Evolutionary conservation across 495 filamentous ascomycete species (phyloP), one percentile per base, ranked within the genome.

Genomic region (Penicillium desertorum): DNA sequence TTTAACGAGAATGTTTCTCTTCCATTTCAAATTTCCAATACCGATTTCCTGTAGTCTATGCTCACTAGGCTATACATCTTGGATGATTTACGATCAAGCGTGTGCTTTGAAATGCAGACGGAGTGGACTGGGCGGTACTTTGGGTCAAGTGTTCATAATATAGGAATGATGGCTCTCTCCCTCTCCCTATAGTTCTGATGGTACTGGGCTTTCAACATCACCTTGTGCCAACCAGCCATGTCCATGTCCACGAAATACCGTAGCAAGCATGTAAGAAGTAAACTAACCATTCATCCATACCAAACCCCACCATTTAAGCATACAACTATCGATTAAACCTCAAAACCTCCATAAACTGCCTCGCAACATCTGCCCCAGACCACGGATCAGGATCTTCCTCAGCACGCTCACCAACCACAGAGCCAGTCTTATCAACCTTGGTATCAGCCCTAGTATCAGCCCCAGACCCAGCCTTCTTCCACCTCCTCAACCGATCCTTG

Each of bases 301-400:
- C 14, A 41, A 29, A 19, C 0, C 10, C 6, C 7, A 29, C 32
- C 22, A 16, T 9, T 25, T 29, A 8, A 23, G 14, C 10, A 41
- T 32, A 29, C 32, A 17, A 16, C 16, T 58, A 78, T 43, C 77
- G 72, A 60, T 78, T 77, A 51, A 78, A 78, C 42, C 77, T 65
- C 51, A 77, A 65, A 34, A 77, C 73, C 65, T 78, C 76, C 77
- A 77, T 76, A 57, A 73, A 78, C 58, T 79, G 76, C 56, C 75
- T 74, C 16, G 76, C 76, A 57, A 76, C 55, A 71, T 79, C 76
- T 23, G 69, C 67, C 4, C 75, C 76, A 48, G 73, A 70, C 48
- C 67, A 52, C n/a, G 70, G 64, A 65, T 79, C 71, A 19, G 65
- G 59, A 47, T 74, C 57, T 41, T 63, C 70, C 36, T 72, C 71